Base-by-base conservation (phyloP, 1,284 basidiomycete genomes). In the Ganoderma lucidum region DNA sequence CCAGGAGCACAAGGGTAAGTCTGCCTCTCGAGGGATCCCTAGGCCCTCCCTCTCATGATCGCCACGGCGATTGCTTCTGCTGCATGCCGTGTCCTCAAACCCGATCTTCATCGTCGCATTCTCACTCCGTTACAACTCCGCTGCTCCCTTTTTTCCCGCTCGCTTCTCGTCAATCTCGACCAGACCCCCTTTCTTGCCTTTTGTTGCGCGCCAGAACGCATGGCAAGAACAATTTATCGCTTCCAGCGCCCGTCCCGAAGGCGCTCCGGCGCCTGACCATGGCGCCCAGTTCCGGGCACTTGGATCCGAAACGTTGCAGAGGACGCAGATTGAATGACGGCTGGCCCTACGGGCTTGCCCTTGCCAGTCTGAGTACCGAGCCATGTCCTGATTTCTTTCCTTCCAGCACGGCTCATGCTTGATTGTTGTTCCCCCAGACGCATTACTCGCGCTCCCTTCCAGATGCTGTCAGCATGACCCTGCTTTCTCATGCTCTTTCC, bases 401-500 rank as follows among this genome's bases (percentile, higher is more conserved):
- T n/a, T 32, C 51, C 23, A 9, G 6, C 37, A 23, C 58, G 37
- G 35, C 35, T 37, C 58, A 60, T 60, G 58, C 59, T 23, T 60
- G 10, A 39, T 60, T 23, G 23, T 41, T 35, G 4, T 42, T 60
- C n/a, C 37, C 37, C 53, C 23, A 48, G 51, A 45, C 56, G 41
- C 66, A 64, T 64, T 53, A 64, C 19, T 64, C 58, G 48, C 45
- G 48, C 62, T n/a, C 59, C 19, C 19, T 64, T 62, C 56, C 58
- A 55, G 35, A 39, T 60, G 28, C 63, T 58, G 41, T 59, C 62
- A 59, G 12, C 66, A 32, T 35, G 37, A 23, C 19, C 42, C 51
- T 56, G 42, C 28, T 67, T 41, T 69, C 69, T 67, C 71, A 72
- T 68, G 35, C 30, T 44, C 55, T 41, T 51, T 37, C 44, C 44